Conservation (phyloP, 345 rosid species). For the Citrus reticulata region DNA sequence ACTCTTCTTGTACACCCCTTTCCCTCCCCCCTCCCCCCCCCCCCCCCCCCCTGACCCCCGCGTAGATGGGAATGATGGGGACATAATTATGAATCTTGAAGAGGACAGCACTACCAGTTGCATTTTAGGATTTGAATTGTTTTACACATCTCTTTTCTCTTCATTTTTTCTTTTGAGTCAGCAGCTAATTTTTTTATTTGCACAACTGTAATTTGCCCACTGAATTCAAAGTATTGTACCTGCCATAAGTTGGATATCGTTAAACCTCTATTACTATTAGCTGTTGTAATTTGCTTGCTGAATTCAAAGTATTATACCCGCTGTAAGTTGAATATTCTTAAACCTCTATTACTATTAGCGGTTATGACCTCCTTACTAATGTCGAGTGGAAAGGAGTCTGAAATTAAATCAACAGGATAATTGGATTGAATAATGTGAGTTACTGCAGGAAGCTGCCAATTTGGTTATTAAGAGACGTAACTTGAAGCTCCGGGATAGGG, state of each 20-base stretch:
- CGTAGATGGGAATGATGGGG: neutral
- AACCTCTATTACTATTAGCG: neutral
- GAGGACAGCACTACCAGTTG: neutral
- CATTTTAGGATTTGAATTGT: neutral
- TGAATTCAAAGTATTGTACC: neutral
- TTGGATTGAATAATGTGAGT: neutral
- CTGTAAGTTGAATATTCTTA: neutral
- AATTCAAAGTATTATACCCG: neutral
- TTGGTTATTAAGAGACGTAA: conserved; percentile 52
- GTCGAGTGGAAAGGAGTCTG: neutral
- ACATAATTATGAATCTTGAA: neutral
- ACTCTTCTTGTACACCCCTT: too few species aligned
- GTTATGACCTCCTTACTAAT: neutral
- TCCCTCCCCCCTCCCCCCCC: too few species aligned
- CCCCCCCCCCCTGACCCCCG: accelerated
- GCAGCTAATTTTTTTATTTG: neutral
- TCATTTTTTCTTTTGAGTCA: neutral
- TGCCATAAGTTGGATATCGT: neutral
- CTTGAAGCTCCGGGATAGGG: conserved; percentile 73
- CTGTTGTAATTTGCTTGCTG: neutral
- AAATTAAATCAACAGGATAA: neutral
- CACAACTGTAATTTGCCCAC: neutral
- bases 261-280: neutral
- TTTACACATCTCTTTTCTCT: too few species aligned
- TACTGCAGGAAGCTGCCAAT: conserved; percentile 71